Evolutionary conservation across 2,329 filamentous ascomycete species (phyloP).

Genomic region (Sclerotinia sclerotiorum): DNA sequence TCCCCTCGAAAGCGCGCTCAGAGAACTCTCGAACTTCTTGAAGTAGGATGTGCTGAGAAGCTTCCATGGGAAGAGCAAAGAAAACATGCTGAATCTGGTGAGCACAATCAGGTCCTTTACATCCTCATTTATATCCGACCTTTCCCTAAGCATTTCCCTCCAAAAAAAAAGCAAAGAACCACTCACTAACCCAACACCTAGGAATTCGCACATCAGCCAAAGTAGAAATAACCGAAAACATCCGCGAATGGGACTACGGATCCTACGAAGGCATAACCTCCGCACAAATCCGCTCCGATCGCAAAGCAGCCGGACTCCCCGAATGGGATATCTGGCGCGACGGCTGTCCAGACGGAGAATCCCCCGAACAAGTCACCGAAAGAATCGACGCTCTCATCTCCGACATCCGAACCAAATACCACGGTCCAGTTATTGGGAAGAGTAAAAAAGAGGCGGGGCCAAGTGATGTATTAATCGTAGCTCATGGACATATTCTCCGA

Average conservation of each 20-base stretch:
- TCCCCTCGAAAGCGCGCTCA: conserved; percentile 83
- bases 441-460: conserved; percentile 42
- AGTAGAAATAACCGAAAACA: conserved; percentile 67
- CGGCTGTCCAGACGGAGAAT: conserved; percentile 78
- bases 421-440: conserved; percentile 60
- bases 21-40: conserved; percentile 84
- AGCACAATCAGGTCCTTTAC: not conserved
- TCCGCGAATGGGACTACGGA: conserved; percentile 76
- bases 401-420: conserved; percentile 65
- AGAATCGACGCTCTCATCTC: conserved; percentile 74
- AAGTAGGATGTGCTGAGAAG: conserved; percentile 65
- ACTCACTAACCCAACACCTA: not conserved
- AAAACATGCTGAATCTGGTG: conserved; percentile 37
- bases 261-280: conserved; percentile 81
- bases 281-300: conserved; percentile 61
- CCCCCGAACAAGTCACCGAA: conserved; percentile 64
- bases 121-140: no score
- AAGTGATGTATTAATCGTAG: conserved; percentile 73
- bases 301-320: conserved; percentile 45
- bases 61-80: conserved; percentile 68
- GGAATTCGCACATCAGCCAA: conserved; percentile 54
- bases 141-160: not conserved
- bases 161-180: not conserved
- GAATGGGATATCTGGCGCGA: conserved; percentile 89
- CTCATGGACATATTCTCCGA: conserved; percentile 85